Base-by-base conservation (phyloP, 1,139 yeast species). In the Saccharomyces hybrid region DNA sequence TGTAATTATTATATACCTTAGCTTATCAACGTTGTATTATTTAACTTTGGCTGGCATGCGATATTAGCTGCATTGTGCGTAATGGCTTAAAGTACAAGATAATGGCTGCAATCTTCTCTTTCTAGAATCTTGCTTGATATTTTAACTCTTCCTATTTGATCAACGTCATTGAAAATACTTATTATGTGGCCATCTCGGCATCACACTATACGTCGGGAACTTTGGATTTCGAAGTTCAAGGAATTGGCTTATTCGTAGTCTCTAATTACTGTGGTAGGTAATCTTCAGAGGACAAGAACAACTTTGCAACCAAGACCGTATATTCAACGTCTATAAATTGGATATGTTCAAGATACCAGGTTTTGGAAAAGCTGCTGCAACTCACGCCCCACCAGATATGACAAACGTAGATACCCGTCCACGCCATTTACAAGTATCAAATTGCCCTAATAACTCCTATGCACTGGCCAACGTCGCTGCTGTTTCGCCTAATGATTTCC, bases 381-480 rank as follows among this genome's bases (percentile, higher is more conserved):
- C 63, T 47, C 63, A 63, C 48, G 28, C 50, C n/a, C 53, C 53
- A n/a, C 48, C 50, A 8, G 44, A 48, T 14, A 38, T 41, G 42
- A 48, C 47, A 25, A 50, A 50, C 46, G 64, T 59, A 50, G 71
- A 68, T 50, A 61, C 63, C 48, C 68, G 68, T 26, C 66, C 73
- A 23, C 67, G 64, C 46, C 61, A 60, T 41, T 56, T 73, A 50
- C 48, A 55, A 30, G 84, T 82, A 5, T 85, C 77, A 30, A 83
- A 83, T 62, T 79, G 86, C 49, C 90, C 93, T 0, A 79, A 82
- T 57, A 86, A 86, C 65, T 72, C 76, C 34, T 78, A 78, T 57
- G 95, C 91, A 0, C 73, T 86, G 55, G 76, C 86, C 20, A 88
- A 88, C 66, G 79, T 84, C 56, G 80, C 88, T 38, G 95, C 95